Evolutionary conservation across 768 basidiomycete species (phyloP).

Genomic region (Gyrodon lividus): DNA sequence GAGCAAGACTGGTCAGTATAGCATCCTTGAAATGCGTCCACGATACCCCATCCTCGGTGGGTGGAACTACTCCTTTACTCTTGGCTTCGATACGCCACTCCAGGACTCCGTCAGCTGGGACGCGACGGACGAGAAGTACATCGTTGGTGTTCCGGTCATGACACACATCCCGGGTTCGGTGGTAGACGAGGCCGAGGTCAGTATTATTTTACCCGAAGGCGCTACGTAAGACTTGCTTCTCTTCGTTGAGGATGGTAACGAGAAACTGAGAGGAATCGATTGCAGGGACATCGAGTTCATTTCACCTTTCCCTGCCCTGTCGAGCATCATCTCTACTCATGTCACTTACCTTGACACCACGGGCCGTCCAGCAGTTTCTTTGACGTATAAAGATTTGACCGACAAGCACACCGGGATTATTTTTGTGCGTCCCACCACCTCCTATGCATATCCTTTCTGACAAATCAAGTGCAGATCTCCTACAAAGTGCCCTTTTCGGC

Average conservation of each 20-base stretch:
- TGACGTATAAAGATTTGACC: conserved; percentile 74
- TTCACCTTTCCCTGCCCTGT: conserved; percentile 75
- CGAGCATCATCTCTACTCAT: conserved; percentile 62
- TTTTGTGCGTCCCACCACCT: conserved; percentile 59
- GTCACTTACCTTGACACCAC: conserved; percentile 89
- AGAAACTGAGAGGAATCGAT: conserved; percentile 10
- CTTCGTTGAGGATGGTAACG: conserved; percentile 12
- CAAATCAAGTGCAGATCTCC: conserved; percentile 58
- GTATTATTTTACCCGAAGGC: conserved; percentile 89
- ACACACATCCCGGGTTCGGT: conserved; percentile 78
- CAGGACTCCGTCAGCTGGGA: conserved; percentile 71
- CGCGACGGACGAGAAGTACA: conserved; percentile 58
- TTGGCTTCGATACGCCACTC: conserved; percentile 91
- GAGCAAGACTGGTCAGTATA: conserved; percentile 51
- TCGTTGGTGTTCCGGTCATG: conserved; percentile 83
- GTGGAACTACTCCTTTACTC: conserved; percentile 95
- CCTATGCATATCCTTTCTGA: conserved; percentile 10
- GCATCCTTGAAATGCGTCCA: conserved; percentile 79
- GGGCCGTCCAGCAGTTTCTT: conserved; percentile 77
- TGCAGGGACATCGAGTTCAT: conserved; percentile 73
- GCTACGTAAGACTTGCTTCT: conserved; percentile 64
- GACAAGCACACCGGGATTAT: conserved; percentile 77
- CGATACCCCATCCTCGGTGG: conserved; percentile 93
- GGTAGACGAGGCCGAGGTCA: conserved; percentile 76
- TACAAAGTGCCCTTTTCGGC: conserved; percentile 80